Conservation (phyloP, 306 rosid species). For the Acmispon strigosus region DNA sequence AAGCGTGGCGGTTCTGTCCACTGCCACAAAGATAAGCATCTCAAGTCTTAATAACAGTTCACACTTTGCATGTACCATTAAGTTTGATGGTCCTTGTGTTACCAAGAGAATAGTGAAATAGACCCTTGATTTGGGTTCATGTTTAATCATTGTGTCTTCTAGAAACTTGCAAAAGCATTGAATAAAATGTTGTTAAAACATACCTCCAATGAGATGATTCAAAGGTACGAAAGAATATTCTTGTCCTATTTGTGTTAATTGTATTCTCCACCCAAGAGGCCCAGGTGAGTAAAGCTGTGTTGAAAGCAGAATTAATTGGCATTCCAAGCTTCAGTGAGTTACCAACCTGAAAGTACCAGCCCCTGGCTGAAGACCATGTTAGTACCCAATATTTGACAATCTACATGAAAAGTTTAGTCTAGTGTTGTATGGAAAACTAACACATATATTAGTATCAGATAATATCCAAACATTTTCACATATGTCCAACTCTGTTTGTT, state of each 20-base stretch:
- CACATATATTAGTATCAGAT: neutral
- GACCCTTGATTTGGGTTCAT: neutral
- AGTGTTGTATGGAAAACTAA: neutral
- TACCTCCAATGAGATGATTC: conserved; percentile 87
- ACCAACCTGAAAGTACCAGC: conserved; percentile 89
- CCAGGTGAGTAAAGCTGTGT: conserved; percentile 68
- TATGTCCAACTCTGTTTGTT: neutral
- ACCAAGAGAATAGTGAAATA: neutral
- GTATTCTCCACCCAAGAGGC: conserved; percentile 71
- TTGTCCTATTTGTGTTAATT: conserved; percentile 58
- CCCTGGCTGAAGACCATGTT: conserved; percentile 62
- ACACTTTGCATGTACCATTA: neutral
- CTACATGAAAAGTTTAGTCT: neutral
- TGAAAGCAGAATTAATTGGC: conserved; percentile 71
- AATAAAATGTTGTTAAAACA: conserved; percentile 3
- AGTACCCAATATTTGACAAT: conserved; percentile 19
- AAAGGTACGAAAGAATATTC: conserved; percentile 77
- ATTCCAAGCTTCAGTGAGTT: conserved; percentile 79
- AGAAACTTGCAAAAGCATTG: neutral
- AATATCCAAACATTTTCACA: neutral
- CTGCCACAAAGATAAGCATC: conserved; percentile 41
- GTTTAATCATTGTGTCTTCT: neutral
- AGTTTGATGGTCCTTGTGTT: neutral
- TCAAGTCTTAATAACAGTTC: neutral
- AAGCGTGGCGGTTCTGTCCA: conserved; percentile 40